Evolutionary conservation across 768 basidiomycete genomes (phyloP).

Genomic region (Termitomyces sp.): DNA sequence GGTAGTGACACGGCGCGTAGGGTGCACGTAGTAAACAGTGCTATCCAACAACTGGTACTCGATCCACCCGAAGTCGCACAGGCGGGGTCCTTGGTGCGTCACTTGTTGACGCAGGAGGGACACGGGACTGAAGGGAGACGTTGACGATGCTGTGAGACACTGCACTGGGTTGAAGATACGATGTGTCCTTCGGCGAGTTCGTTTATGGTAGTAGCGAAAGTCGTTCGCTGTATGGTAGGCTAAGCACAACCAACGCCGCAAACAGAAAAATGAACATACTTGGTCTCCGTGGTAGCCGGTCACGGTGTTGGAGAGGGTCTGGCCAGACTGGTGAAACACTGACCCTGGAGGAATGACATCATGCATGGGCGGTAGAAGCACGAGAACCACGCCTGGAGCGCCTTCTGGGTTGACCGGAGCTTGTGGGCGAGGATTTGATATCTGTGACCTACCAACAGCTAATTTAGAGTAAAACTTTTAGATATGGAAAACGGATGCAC

Average conservation of each 20-base stretch:
- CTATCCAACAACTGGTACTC: constrained; percentile 76
- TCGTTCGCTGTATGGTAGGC: constrained; percentile 39
- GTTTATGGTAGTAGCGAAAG: constrained; percentile 45
- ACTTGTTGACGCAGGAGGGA: constrained; percentile 16
- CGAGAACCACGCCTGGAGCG: constrained; percentile 25
- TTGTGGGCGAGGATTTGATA: constrained; percentile 12
- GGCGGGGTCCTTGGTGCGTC: constrained; percentile 24
- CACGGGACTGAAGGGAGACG: constrained; percentile 20
- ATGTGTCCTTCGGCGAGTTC: constrained; percentile 21
- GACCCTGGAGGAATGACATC: constrained; percentile 35
- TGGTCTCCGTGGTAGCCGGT: constrained; percentile 19
- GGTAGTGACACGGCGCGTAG: constrained; percentile 57
- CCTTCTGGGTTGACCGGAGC: constrained; percentile 18
- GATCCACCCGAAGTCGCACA: constrained; percentile 69
- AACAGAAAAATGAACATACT: constrained; percentile 21
- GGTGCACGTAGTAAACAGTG: constrained; percentile 66
- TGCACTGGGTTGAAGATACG: constrained; percentile 25
- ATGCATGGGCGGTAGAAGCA: constrained; percentile 41
- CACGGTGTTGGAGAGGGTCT: constrained; percentile 14
- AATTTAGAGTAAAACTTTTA: not conserved
- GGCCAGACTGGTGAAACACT: constrained; percentile 17
- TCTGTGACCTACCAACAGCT: constrained; percentile 14
- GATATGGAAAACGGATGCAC: constrained; percentile 20
- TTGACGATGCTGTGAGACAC: constrained; percentile 15
- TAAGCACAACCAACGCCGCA: not conserved